Evolutionary conservation across 441 rosid genomes (phyloP).

Genomic region (Raphanus hybrid): DNA sequence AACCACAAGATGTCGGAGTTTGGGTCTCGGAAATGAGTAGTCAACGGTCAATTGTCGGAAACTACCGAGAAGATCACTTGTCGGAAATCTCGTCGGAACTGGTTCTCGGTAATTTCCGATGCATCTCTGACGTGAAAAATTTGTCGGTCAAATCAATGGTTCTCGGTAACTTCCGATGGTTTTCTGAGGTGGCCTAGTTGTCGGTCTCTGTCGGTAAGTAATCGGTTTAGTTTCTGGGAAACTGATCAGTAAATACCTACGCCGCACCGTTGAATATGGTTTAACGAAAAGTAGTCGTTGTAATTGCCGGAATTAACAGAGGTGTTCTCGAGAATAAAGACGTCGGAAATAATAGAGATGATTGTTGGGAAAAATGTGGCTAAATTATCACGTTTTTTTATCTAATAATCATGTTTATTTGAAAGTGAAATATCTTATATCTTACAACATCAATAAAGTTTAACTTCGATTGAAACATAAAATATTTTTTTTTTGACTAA

Average conservation of each 20-base stretch:
- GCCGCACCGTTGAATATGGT: not conserved
- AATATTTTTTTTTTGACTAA: not conserved
- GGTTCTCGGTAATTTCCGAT: no score
- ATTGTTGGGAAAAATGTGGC: not conserved
- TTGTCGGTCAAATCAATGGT: not conserved
- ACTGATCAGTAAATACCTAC: not conserved
- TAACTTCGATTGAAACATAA: not conserved
- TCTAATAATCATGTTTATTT: not conserved
- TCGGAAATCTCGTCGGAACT: no score
- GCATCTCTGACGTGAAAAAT: no score
- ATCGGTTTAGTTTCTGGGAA: constrained; percentile 1
- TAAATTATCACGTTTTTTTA: not conserved
- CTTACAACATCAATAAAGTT: not conserved
- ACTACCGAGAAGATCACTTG: no score
- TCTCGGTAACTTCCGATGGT: not conserved
- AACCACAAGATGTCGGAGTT: no score
- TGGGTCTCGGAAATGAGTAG: no score
- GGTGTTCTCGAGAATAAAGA: not conserved
- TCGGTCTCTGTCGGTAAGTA: not conserved
- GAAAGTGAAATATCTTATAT: not conserved
- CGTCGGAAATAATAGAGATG: not conserved
- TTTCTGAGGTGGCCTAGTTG: not conserved
- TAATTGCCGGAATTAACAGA: not conserved
- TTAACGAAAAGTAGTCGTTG: not conserved
- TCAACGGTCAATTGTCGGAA: no score